Percentiles rank a stretch among this genome's conserved stretches.
Conservation (phyloP, 1,284 basidiomycete genomes). For the Paramarasmius palmivorus region DNA sequence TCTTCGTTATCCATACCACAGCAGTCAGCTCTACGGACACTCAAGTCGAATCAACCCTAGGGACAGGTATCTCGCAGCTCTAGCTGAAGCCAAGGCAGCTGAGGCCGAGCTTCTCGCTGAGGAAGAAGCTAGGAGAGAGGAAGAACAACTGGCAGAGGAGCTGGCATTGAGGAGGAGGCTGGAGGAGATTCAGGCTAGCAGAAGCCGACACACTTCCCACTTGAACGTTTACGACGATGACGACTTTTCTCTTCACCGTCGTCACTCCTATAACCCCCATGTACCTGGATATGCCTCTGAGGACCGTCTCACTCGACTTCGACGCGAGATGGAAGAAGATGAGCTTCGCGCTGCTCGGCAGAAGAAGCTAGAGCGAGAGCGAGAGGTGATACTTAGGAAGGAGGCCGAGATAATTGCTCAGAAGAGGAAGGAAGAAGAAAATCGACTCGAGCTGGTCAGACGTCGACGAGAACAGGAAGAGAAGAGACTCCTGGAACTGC, state of each 20-base stretch:
- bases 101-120: constrained; percentile 17
- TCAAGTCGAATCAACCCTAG: constrained; percentile 4
- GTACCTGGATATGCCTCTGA: too few relatives aligned
- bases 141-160: constrained; percentile 10
- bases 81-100: constrained; percentile 3
- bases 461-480: too few relatives aligned
- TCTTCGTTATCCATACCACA: constrained; percentile 3
- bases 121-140: constrained; percentile 29
- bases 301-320: too few relatives aligned
- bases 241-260: background rate
- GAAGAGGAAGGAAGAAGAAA: too few relatives aligned
- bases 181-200: constrained; percentile 10
- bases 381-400: too few relatives aligned
- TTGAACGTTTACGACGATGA: constrained; percentile 1
- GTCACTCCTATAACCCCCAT: background rate
- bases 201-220: constrained; percentile 2
- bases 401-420: too few relatives aligned
- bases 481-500: too few relatives aligned
- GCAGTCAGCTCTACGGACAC: background rate
- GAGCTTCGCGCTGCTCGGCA: too few relatives aligned
- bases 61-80: constrained; percentile 3
- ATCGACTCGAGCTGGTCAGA: too few relatives aligned
- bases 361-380: too few relatives aligned
- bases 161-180: constrained; percentile 9
- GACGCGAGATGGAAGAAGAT: too few relatives aligned